Percentiles rank a stretch among this genome's conserved stretches.
Evolutionary conservation across 2,329 filamentous ascomycete genomes (phyloP).

Genomic region (Epichloe gansuensis): DNA sequence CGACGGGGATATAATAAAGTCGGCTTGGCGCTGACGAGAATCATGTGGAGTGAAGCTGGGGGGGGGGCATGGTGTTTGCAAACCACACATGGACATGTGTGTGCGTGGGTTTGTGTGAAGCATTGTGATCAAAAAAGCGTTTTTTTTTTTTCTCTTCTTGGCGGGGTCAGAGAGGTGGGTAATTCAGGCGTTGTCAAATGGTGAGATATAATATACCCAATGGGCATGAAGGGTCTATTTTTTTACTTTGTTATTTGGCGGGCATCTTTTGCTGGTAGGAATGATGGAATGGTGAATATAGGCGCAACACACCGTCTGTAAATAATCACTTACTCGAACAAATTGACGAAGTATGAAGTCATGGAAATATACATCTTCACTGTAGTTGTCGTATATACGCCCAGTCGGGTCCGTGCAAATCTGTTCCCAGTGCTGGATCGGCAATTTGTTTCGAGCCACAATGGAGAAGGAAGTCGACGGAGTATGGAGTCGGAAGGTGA

Average conservation of each 20-base stretch:
- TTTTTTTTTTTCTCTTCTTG: not conserved
- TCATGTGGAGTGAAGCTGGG: too few relatives aligned
- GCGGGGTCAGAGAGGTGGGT: not conserved
- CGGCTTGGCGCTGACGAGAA: not conserved
- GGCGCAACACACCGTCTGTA: not conserved
- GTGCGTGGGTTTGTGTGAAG: not conserved
- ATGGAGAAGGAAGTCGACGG: too few relatives aligned
- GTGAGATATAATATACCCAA: not conserved
- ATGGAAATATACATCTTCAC: not conserved
- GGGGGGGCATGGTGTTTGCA: too few relatives aligned
- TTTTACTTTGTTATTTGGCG: not conserved
- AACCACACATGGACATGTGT: too few relatives aligned
- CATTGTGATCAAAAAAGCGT: not conserved
- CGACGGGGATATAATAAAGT: not conserved
- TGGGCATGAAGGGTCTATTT: not conserved
- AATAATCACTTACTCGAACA: not conserved
- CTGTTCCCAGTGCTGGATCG: too few relatives aligned
- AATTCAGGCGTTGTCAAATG: not conserved
- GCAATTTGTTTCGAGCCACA: too few relatives aligned
- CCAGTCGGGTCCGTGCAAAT: too few relatives aligned
- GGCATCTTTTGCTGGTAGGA: not conserved
- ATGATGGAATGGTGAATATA: not conserved
- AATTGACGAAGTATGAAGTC: not conserved
- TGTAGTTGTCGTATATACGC: too few relatives aligned
- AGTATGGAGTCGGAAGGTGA: too few relatives aligned